Conservation (phyloP, 208 protist genomes). For the Wallacemonas sp. region DNA sequence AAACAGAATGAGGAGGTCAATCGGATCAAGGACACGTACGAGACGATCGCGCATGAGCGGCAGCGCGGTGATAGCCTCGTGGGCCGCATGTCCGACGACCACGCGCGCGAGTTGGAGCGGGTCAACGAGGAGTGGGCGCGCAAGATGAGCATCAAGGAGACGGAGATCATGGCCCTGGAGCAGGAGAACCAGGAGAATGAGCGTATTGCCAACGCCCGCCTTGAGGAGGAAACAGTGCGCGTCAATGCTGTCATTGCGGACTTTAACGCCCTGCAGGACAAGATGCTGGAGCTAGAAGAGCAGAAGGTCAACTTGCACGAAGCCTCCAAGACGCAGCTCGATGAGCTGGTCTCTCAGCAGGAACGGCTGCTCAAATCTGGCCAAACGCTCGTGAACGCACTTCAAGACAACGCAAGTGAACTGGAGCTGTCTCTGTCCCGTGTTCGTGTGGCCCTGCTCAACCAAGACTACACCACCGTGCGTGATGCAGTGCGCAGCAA, state of each 20-base stretch:
- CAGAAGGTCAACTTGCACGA: constrained; percentile 20
- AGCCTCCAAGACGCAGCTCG: constrained; percentile 24
- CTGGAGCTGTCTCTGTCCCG: constrained; percentile 36
- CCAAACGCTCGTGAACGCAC: constrained; percentile 25
- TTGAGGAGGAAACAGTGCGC: constrained; percentile 31
- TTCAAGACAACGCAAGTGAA: constrained; percentile 37
- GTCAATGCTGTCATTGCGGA: constrained; percentile 40
- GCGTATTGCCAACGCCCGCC: constrained; percentile 15
- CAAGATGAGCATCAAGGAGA: constrained; percentile 36
- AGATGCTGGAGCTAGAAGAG: constrained; percentile 29
- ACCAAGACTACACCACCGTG: constrained; percentile 37
- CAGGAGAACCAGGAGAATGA: constrained; percentile 31
- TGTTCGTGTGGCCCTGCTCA: constrained; percentile 37
- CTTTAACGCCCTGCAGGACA: constrained; percentile 22
- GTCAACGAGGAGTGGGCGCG: constrained; percentile 48
- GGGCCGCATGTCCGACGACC: constrained; percentile 37
- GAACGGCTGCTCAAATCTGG: constrained; percentile 11
- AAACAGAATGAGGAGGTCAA: constrained; percentile 25
- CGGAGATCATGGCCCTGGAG: constrained; percentile 49
- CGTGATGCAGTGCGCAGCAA: constrained; percentile 26
- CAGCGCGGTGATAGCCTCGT: constrained; percentile 28
- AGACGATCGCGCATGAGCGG: constrained; percentile 24
- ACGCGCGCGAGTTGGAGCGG: constrained; percentile 35
- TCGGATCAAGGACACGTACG: constrained; percentile 32
- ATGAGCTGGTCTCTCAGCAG: constrained; percentile 25